A percentile compares a stretch with the other conserved stretches of the same genome.
phyloP scores from a whole-genome alignment of 345 rosid genomes.

The Pistacia atlantica region DNA sequence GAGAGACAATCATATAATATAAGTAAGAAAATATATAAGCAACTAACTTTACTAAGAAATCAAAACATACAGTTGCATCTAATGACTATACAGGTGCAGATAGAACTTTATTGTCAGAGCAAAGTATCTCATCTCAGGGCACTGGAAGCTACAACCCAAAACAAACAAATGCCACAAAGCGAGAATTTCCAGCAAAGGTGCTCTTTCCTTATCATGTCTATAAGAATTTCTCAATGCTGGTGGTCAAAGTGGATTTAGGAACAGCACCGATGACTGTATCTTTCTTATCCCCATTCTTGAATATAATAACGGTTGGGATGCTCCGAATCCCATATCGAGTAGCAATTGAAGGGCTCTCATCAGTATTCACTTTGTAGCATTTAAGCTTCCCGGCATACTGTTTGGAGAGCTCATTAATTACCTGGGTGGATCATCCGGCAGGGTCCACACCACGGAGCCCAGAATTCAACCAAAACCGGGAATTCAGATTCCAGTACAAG shows the following conservation, averaged over 20 bases:
- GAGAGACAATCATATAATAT: neutral
- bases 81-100: slow-evolving; percentile 33
- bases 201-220: slow-evolving; percentile 31
- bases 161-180: slow-evolving; percentile 9
- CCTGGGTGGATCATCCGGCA: slow-evolving; percentile 70
- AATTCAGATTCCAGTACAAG: slow-evolving; percentile 54
- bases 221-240: slow-evolving; percentile 65
- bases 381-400: slow-evolving; percentile 70
- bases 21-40: neutral
- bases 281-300: slow-evolving; percentile 71
- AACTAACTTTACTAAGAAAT: slow-evolving; percentile 12
- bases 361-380: slow-evolving; percentile 71
- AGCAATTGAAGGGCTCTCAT: slow-evolving; percentile 59
- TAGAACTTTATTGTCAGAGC: slow-evolving; percentile 7
- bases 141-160: neutral
- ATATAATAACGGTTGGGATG: slow-evolving; percentile 67
- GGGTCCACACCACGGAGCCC: slow-evolving; percentile 94
- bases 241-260: slow-evolving; percentile 61
- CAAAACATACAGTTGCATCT: slow-evolving; percentile 19
- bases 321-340: slow-evolving; percentile 66
- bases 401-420: slow-evolving; percentile 54
- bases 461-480: slow-evolving; percentile 69
- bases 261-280: slow-evolving; percentile 76
- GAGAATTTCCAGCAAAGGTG: slow-evolving; percentile 5
- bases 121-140: slow-evolving; percentile 13